Percentiles rank a stretch among this genome's conserved stretches.
Conservation (phyloP, 129 eudicot species). For the Oenanthe sinensis region DNA sequence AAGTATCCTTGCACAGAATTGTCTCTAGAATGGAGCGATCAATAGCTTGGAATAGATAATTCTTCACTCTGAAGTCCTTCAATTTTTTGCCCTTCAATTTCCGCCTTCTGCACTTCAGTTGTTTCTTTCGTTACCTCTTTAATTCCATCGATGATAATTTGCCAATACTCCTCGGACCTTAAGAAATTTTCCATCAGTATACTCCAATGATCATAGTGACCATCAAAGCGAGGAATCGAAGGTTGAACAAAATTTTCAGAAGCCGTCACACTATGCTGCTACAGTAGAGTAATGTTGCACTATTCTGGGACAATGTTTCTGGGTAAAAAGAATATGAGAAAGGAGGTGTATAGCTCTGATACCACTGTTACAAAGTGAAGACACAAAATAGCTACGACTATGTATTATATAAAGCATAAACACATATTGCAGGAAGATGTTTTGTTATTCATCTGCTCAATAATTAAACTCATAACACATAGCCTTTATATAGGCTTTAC, state of each 20-base stretch:
- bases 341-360: background rate
- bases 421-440: too few species aligned
- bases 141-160: background rate
- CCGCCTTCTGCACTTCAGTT: background rate
- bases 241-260: background rate
- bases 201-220: background rate
- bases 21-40: background rate
- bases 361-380: background rate
- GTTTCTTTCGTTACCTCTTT: background rate
- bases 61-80: conserved; percentile 9
- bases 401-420: background rate
- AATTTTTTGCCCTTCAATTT: background rate
- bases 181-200: background rate
- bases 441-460: too few species aligned
- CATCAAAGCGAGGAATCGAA: background rate
- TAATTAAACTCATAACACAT: too few species aligned
- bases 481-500: too few species aligned
- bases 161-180: background rate
- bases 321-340: background rate
- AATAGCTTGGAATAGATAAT: conserved; percentile 5
- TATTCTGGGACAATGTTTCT: background rate
- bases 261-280: background rate
- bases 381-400: background rate
- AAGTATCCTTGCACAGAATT: background rate
- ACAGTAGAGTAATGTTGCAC: background rate